These are phyloP conservation scores for Stephania japonica DNA, from an alignment of 164 flowering plant species.

Conservation along the genomic window DNA sequence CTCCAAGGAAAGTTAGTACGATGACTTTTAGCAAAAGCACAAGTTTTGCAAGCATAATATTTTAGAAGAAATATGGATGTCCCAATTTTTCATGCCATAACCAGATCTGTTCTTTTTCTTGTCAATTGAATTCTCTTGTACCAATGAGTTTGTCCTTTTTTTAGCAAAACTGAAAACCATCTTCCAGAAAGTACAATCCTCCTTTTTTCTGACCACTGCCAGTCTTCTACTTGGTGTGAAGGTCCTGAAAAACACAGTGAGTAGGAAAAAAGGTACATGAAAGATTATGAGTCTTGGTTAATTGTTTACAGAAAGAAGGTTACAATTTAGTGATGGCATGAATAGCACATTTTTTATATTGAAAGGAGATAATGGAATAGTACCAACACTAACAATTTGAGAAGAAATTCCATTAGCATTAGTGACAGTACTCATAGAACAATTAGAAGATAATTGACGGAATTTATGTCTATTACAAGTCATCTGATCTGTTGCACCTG, in stretches of 20 bases:
- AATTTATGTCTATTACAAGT: neutral
- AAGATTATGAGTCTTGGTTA: constrained; percentile 10
- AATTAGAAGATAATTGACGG: neutral
- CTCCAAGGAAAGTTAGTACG: no score
- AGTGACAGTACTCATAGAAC: neutral
- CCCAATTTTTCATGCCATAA: constrained; percentile 11
- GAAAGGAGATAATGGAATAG: neutral
- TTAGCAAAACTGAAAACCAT: neutral
- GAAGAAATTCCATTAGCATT: neutral
- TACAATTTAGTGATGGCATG: neutral
- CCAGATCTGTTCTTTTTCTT: constrained; percentile 2
- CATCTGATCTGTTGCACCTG: constrained; percentile 8
- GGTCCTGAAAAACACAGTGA: constrained; percentile 10
- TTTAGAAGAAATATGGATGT: neutral
- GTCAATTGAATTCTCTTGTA: no score
- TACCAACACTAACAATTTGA: neutral
- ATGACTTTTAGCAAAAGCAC: no score
- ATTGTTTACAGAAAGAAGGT: neutral
- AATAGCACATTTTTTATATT: neutral
- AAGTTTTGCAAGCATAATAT: no score
- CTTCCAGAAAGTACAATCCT: constrained; percentile 4
- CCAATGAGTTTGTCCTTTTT: neutral
- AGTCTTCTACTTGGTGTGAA: constrained; percentile 15
- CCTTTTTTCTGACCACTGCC: neutral
- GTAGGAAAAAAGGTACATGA: neutral